A percentile compares a stretch with the other conserved stretches of the same genome.
Evolutionary conservation across 2,329 filamentous ascomycete species (phyloP).

Genomic region (Septoria linicola): DNA sequence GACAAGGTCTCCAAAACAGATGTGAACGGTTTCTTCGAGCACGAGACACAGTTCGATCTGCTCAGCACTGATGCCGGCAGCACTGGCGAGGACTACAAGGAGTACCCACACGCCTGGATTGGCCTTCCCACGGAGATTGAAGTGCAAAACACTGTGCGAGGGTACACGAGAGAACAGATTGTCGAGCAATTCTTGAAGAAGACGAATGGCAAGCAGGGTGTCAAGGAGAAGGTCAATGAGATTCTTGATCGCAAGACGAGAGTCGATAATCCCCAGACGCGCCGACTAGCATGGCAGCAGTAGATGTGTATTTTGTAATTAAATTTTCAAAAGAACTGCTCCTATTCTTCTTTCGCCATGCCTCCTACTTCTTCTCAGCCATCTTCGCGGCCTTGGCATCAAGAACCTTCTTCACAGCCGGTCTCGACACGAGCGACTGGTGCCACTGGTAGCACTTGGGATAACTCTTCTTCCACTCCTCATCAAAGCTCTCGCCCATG

Average conservation of each 20-base stretch:
- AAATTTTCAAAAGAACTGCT: not conserved
- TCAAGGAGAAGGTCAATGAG: constrained; percentile 60
- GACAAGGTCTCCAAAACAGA: constrained; percentile 61
- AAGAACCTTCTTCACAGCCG: constrained; percentile 33
- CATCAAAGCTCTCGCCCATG: constrained; percentile 24
- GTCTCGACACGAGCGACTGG: constrained; percentile 31
- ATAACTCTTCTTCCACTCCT: constrained; percentile 30
- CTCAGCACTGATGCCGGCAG: constrained; percentile 46
- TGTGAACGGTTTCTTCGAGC: constrained; percentile 61
- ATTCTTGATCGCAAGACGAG: constrained; percentile 53
- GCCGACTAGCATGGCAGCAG: constrained; percentile 1
- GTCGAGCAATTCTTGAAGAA: constrained; percentile 42
- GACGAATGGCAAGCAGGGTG: constrained; percentile 48
- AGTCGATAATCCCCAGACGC: not conserved
- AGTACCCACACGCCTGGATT: constrained; percentile 71
- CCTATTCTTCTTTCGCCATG: not conserved
- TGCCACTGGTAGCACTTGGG: constrained; percentile 34
- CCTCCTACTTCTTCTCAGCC: not conserved
- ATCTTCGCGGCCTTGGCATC: constrained; percentile 28
- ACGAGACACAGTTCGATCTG: constrained; percentile 55
- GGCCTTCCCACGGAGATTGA: constrained; percentile 72
- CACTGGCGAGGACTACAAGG: constrained; percentile 55
- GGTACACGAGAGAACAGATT: constrained; percentile 38
- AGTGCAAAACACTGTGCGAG: constrained; percentile 48
- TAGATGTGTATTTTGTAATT: not conserved